These are phyloP conservation scores for Aspergillus calidoustus DNA, from an alignment of 2,329 filamentous ascomycete genomes.

Conservation along the genomic window DNA sequence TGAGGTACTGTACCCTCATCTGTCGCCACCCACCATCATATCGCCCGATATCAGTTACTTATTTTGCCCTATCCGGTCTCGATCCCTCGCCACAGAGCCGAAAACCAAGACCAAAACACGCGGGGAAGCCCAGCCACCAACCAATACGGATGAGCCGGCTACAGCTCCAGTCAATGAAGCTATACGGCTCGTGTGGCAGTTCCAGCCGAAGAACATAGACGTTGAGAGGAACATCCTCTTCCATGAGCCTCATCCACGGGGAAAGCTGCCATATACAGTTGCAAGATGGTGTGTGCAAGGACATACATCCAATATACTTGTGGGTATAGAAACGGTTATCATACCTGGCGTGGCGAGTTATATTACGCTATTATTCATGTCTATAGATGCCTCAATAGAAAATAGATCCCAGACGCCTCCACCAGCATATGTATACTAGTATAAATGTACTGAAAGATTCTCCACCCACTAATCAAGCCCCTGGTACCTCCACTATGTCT, in stretches of 20 bases:
- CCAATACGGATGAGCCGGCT: not conserved
- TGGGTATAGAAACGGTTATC: too few species aligned
- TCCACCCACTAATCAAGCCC: too few species aligned
- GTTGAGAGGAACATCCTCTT: conserved; percentile 60
- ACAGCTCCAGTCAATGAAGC: conserved; percentile 54
- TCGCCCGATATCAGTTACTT: not conserved
- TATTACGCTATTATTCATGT: too few species aligned
- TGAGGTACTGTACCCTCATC: conserved; percentile 27
- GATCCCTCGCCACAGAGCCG: not conserved
- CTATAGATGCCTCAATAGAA: too few species aligned
- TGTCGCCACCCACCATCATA: not conserved
- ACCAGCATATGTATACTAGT: too few species aligned
- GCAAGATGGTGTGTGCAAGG: conserved; percentile 41
- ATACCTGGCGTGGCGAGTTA: too few species aligned
- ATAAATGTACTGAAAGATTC: too few species aligned
- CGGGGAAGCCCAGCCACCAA: not conserved
- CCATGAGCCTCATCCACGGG: conserved; percentile 62
- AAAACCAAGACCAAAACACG: conserved; percentile 25
- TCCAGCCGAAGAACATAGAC: conserved; percentile 50
- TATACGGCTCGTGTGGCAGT: conserved; percentile 67
- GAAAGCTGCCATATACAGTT: conserved; percentile 55
- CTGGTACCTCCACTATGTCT: too few species aligned
- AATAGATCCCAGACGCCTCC: too few species aligned
- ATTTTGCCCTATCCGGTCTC: not conserved
- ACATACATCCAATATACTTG: too few species aligned